Evolutionary conservation across 1,139 yeast genomes (phyloP).

Genomic region (Candida sp.): DNA sequence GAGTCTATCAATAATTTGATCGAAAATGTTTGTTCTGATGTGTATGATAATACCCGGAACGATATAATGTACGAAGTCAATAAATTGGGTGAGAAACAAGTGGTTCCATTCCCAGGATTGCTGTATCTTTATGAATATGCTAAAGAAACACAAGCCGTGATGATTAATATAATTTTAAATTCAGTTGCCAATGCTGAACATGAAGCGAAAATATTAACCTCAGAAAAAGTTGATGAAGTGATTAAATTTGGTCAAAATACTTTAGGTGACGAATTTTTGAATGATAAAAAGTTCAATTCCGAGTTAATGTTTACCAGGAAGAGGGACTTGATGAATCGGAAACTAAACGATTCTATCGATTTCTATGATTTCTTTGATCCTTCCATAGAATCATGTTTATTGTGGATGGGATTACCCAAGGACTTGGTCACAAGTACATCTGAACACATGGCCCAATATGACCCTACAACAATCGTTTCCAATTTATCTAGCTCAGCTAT

Average conservation of each 20-base stretch:
- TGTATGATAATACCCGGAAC: conserved; percentile 59
- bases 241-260: conserved; percentile 58
- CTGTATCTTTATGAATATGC: conserved; percentile 72
- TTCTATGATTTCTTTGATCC: conserved; percentile 78
- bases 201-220: conserved; percentile 61
- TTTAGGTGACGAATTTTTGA: conserved; percentile 57
- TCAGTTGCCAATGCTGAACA: conserved; percentile 68
- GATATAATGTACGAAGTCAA: conserved; percentile 52
- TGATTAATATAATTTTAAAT: conserved; percentile 60
- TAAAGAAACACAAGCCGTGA: conserved; percentile 59
- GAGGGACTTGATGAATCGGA: conserved; percentile 60
- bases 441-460: conserved; percentile 28
- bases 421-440: conserved; percentile 25
- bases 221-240: conserved; percentile 58
- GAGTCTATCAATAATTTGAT: conserved; percentile 61
- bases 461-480: conserved; percentile 33
- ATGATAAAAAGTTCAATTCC: conserved; percentile 67
- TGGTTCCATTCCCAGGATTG: conserved; percentile 59
- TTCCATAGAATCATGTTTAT: conserved; percentile 52
- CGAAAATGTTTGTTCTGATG: conserved; percentile 56
- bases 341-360: conserved; percentile 57
- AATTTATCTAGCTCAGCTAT: conserved; percentile 29
- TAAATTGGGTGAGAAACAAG: conserved; percentile 55
- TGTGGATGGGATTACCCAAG: conserved; percentile 41
- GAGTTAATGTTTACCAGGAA: conserved; percentile 82